Conservation (phyloP, 805 yeast genomes). For the Zygosaccharomyces kombuchaensis region DNA sequence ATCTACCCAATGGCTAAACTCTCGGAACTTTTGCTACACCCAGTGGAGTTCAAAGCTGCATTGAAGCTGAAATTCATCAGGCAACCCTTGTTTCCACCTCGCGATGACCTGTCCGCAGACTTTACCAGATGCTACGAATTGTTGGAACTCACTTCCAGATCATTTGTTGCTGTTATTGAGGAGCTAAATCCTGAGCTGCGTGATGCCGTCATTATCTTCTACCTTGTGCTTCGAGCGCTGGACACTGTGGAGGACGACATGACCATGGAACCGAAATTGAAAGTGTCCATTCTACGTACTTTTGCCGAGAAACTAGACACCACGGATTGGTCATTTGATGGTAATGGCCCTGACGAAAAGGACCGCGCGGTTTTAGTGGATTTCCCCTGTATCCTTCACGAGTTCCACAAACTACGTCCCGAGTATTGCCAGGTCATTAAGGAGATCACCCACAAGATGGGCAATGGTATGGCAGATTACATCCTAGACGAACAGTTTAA, state of each 20-base stretch:
- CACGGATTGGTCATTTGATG: constrained; percentile 77
- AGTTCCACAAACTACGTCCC: constrained; percentile 68
- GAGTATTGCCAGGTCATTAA: constrained; percentile 73
- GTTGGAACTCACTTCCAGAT: constrained; percentile 70
- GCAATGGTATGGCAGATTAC: constrained; percentile 97
- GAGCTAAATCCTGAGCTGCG: constrained; percentile 89
- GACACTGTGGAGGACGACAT: constrained; percentile 97
- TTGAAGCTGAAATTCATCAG: constrained; percentile 57
- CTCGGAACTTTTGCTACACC: constrained; percentile 58
- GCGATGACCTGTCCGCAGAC: constrained; percentile 37
- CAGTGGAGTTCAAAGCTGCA: constrained; percentile 65
- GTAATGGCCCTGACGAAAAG: constrained; percentile 68
- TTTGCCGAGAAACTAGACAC: constrained; percentile 62
- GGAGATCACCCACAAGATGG: constrained; percentile 82
- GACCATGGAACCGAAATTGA: constrained; percentile 67
- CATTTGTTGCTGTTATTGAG: constrained; percentile 89
- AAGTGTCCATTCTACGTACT: constrained; percentile 66
- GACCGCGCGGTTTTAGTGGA: constrained; percentile 80
- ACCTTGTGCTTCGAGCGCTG: constrained; percentile 79
- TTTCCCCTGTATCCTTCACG: constrained; percentile 63
- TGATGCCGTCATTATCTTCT: constrained; percentile 76
- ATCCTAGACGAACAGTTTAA: constrained; percentile 73
- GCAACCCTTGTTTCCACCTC: constrained; percentile 48
- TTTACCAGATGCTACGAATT: constrained; percentile 63
- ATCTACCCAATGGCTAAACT: constrained; percentile 51